Conservation (phyloP, 108 stramenopile genomes). For the Cyclotella kingstonii region DNA sequence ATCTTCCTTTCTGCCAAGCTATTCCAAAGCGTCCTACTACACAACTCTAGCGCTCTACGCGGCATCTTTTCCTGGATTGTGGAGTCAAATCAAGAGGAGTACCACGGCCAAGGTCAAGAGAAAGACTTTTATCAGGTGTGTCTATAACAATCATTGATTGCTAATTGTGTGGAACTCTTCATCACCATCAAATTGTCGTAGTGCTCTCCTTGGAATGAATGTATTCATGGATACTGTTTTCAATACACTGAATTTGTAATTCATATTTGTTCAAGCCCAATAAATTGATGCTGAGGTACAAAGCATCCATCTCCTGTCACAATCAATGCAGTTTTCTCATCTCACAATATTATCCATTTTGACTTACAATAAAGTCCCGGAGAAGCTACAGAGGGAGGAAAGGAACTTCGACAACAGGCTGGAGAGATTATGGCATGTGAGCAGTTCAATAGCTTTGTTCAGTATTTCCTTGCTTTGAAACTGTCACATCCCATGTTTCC, state of each 20-base stretch:
- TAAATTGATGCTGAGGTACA: too few species aligned
- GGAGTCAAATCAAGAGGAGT: conserved; percentile 87
- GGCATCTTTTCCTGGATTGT: conserved; percentile 87
- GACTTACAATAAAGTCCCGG: conserved; percentile 31
- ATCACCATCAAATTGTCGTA: not conserved
- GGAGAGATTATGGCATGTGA: conserved; percentile 95
- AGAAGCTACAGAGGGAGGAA: conserved; percentile 48
- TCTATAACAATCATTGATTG: not conserved
- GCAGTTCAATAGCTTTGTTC: conserved; percentile 10
- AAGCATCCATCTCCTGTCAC: too few species aligned
- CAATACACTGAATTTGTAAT: too few species aligned
- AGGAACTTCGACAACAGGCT: conserved; percentile 75
- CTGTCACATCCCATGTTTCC: too few species aligned
- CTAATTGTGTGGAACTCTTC: not conserved
- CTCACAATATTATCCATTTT: not conserved
- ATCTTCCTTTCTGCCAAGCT: conserved; percentile 45
- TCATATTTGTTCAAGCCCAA: too few species aligned
- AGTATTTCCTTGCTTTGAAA: too few species aligned
- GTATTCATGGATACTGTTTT: too few species aligned
- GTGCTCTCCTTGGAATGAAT: too few species aligned
- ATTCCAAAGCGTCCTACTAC: conserved; percentile 87
- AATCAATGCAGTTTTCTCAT: not conserved
- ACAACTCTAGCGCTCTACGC: conserved; percentile 87
- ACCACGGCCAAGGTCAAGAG: conserved; percentile 88
- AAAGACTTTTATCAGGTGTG: conserved; percentile 79